These are phyloP conservation scores for Colletotrichum lindemuthianum DNA, from an alignment of 2,329 filamentous ascomycete genomes.

Conservation along the genomic window DNA sequence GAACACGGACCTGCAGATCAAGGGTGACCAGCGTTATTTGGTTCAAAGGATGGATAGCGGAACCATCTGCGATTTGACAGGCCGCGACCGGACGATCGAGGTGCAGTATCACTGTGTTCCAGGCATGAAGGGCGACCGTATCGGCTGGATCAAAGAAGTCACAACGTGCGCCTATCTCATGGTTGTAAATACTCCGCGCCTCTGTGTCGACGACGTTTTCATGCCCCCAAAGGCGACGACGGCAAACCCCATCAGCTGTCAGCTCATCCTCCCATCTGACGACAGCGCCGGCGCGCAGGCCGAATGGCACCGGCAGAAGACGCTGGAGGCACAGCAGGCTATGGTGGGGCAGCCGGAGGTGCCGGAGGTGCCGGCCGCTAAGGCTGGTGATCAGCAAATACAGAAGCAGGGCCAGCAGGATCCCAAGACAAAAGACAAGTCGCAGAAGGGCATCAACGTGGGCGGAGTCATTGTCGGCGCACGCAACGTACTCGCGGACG, in stretches of 20 bases:
- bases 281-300: slow-evolving; percentile 48
- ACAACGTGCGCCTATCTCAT: slow-evolving; percentile 93
- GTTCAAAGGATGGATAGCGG: slow-evolving; percentile 84
- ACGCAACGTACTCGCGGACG: slow-evolving; percentile 57
- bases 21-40: slow-evolving; percentile 86
- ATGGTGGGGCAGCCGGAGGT: slow-evolving; percentile 42
- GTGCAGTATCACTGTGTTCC: slow-evolving; percentile 85
- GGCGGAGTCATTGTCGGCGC: slow-evolving; percentile 65
- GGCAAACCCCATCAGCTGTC: slow-evolving; percentile 81
- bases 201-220: slow-evolving; percentile 90
- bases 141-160: slow-evolving; percentile 93
- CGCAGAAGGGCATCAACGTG: slow-evolving; percentile 50
- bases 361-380: not conserved
- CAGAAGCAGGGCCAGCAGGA: slow-evolving; percentile 8
- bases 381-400: slow-evolving; percentile 17
- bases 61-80: slow-evolving; percentile 87
- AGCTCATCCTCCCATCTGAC: slow-evolving; percentile 70
- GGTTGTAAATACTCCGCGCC: slow-evolving; percentile 88
- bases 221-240: slow-evolving; percentile 80
- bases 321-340: slow-evolving; percentile 49
- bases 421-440: slow-evolving; percentile 33
- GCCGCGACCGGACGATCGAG: slow-evolving; percentile 83
- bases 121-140: slow-evolving; percentile 76
- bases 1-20: slow-evolving; percentile 77
- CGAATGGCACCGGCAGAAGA: slow-evolving; percentile 46